A percentile compares a stretch with the other conserved stretches of the same genome.
Conservation (phyloP, 768 basidiomycete species). For the Hypsizygus marmoreus region DNA sequence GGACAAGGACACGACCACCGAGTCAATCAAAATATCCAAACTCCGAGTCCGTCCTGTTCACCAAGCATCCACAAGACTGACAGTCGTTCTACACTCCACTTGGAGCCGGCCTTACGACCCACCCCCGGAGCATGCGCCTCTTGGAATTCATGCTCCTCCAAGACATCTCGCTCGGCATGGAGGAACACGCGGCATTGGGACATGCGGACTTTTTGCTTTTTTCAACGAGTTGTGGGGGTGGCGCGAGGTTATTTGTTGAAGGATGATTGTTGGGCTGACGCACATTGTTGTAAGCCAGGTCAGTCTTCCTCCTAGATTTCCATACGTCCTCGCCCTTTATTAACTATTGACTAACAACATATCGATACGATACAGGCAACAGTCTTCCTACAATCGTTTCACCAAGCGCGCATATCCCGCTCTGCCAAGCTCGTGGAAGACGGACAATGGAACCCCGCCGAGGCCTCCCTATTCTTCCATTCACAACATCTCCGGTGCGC, state of each 20-base stretch:
- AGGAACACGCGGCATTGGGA: constrained; percentile 76
- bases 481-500: constrained; percentile 68
- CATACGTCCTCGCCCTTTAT: constrained; percentile 4
- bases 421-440: constrained; percentile 92
- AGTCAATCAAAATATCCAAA: constrained; percentile 12
- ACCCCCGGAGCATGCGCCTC: constrained; percentile 68
- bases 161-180: constrained; percentile 71
- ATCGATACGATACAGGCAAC: constrained; percentile 75
- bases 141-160: constrained; percentile 61
- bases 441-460: constrained; percentile 89
- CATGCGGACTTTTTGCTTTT: constrained; percentile 73
- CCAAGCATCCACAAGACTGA: no score
- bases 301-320: no score
- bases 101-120: constrained; percentile 48
- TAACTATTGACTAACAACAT: constrained; percentile 8
- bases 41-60: not conserved
- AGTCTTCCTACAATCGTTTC: constrained; percentile 81
- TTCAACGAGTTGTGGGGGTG: constrained; percentile 86
- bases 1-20: no score
- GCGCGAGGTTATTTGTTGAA: constrained; percentile 79
- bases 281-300: constrained; percentile 85
- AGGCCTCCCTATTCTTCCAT: constrained; percentile 72
- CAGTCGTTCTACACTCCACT: not conserved
- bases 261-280: constrained; percentile 91
- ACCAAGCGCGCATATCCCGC: constrained; percentile 73